phyloP scores from a whole-genome alignment of 805 yeast species.

The Debaryomyces tyrocola region DNA sequence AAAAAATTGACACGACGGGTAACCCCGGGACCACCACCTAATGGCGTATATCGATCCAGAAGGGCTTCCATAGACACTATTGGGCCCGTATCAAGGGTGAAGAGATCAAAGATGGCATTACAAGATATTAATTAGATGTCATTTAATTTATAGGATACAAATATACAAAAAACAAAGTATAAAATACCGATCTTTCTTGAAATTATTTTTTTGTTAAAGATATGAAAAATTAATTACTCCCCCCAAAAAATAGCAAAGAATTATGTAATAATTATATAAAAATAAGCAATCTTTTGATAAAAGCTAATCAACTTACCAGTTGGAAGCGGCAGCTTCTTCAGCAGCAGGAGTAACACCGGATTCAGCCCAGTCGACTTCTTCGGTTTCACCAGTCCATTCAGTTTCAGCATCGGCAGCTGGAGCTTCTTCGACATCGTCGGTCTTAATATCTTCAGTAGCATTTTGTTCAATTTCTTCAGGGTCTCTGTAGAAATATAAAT shows the following conservation, averaged over 20 bases:
- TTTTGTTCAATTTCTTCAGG: constrained; percentile 97
- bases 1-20: no score
- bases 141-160: constrained; percentile 18
- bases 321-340: constrained; percentile 72
- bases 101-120: background rate
- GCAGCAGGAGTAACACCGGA: constrained; percentile 56
- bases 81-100: no score
- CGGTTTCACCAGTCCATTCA: constrained; percentile 58
- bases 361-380: constrained; percentile 66
- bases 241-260: constrained; percentile 7
- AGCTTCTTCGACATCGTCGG: constrained; percentile 60
- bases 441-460: constrained; percentile 55
- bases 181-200: constrained; percentile 12
- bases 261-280: constrained; percentile 4
- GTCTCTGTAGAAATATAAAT: constrained; percentile 99
- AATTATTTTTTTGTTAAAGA: constrained; percentile 11
- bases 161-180: constrained; percentile 11
- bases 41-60: no score
- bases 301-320: constrained; percentile 34
- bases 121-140: constrained; percentile 8
- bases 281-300: background rate
- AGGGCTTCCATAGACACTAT: no score
- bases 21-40: no score
- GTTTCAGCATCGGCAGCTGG: constrained; percentile 59
- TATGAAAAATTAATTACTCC: constrained; percentile 10